A percentile compares a stretch with the other conserved stretches of the same genome.
phyloP scores from a whole-genome alignment of 129 eudicot species.

The Lactuca saligna region DNA sequence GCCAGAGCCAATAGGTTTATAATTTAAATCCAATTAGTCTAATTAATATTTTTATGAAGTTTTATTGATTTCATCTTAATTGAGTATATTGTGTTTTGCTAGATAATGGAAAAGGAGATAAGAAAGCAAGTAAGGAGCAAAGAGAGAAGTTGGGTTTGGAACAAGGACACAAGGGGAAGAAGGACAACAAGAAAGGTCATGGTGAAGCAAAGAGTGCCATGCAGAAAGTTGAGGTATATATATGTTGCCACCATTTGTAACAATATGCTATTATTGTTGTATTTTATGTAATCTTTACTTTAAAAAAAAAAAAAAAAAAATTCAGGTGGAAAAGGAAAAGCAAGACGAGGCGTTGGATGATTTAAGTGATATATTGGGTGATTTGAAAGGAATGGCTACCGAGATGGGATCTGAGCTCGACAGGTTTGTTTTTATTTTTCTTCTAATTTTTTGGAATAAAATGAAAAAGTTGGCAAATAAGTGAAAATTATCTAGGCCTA shows the following conservation, averaged over 20 bases:
- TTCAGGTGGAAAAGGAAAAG: slow-evolving; percentile 72
- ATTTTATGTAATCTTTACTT: not conserved
- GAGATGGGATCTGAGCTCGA: slow-evolving; percentile 94
- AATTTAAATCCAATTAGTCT: not conserved
- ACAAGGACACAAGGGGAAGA: slow-evolving; percentile 39
- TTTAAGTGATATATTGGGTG: slow-evolving; percentile 81
- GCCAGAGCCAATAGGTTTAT: slow-evolving; percentile 64
- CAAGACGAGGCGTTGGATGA: slow-evolving; percentile 88
- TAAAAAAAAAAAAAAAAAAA: slow-evolving; percentile 10
- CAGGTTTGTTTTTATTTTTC: slow-evolving; percentile 39
- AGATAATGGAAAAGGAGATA: slow-evolving; percentile 45
- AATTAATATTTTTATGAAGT: not conserved
- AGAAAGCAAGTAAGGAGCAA: slow-evolving; percentile 48
- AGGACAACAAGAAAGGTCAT: slow-evolving; percentile 44
- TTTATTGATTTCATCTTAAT: not conserved
- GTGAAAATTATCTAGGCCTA: too few species aligned
- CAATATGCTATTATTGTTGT: not conserved
- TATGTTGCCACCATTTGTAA: not conserved
- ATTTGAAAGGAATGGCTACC: slow-evolving; percentile 92
- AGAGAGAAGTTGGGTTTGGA: slow-evolving; percentile 73
- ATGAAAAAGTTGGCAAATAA: not conserved
- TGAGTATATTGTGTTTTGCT: slow-evolving; percentile 9
- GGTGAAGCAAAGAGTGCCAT: slow-evolving; percentile 61
- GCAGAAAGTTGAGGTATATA: slow-evolving; percentile 74
- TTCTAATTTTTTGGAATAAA: not conserved